phyloP scores from a whole-genome alignment of 768 basidiomycete genomes.

The Lentinula raphanica region DNA sequence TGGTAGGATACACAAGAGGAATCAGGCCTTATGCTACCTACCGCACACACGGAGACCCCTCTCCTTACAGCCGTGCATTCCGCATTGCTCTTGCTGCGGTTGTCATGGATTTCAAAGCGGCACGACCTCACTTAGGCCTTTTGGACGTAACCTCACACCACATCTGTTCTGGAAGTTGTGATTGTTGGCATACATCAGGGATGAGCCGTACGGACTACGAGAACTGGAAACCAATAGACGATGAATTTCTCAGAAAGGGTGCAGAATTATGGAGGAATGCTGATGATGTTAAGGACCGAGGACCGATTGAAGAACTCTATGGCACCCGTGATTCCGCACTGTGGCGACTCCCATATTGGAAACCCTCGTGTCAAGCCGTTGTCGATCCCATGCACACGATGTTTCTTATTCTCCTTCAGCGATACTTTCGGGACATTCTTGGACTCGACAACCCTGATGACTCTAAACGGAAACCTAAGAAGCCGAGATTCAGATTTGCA shows the following conservation, averaged over 20 bases:
- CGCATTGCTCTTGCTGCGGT: background rate
- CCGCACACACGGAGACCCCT: background rate
- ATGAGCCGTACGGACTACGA: slow-evolving; percentile 5
- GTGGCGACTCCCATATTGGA: slow-evolving; percentile 30
- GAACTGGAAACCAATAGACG: slow-evolving; percentile 13
- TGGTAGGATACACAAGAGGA: slow-evolving; percentile 1
- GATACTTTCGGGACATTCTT: background rate
- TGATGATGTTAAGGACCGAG: background rate
- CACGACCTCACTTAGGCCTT: background rate
- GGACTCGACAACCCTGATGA: background rate
- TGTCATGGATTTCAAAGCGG: slow-evolving; percentile 4
- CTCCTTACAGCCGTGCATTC: background rate
- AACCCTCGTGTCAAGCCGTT: slow-evolving; percentile 23
- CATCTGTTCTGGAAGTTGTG: background rate
- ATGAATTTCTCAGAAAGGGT: slow-evolving; percentile 3
- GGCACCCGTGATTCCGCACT: slow-evolving; percentile 25
- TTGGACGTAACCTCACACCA: background rate
- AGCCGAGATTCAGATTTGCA: background rate
- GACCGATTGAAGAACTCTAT: slow-evolving; percentile 13
- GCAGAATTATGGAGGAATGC: slow-evolving; percentile 21
- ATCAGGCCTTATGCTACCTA: background rate
- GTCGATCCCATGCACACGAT: slow-evolving; percentile 32
- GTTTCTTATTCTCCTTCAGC: background rate
- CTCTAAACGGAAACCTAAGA: background rate
- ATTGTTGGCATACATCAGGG: background rate